A percentile compares a stretch with the other conserved stretches of the same genome.
Evolutionary conservation across 805 yeast species (phyloP).

Genomic region (Candida glaebosa): DNA sequence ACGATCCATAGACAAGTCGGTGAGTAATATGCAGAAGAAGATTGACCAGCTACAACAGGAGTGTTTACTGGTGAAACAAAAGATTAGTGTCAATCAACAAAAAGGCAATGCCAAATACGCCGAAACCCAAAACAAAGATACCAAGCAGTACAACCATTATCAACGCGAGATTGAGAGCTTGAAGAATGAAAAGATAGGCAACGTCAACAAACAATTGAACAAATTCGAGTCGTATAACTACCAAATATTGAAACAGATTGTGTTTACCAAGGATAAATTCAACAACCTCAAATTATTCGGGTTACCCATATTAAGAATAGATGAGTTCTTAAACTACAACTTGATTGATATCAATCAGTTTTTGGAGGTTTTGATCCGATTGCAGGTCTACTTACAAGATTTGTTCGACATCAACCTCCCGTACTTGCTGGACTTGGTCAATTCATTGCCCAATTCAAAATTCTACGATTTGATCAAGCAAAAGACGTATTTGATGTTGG

Average conservation of each 20-base stretch:
- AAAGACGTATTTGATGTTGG: slow-evolving; percentile 28
- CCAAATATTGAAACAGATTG: slow-evolving; percentile 22
- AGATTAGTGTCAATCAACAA: not conserved
- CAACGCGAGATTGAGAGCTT: not conserved
- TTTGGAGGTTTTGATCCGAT: slow-evolving; percentile 23
- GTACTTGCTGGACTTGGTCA: slow-evolving; percentile 20
- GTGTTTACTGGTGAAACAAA: not conserved
- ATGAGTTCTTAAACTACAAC: slow-evolving; percentile 25
- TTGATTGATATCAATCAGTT: slow-evolving; percentile 26
- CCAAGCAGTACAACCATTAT: not conserved
- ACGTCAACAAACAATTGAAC: slow-evolving; percentile 21
- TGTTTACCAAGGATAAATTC: slow-evolving; percentile 13
- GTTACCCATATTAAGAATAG: slow-evolving; percentile 26
- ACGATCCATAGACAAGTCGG: slow-evolving; percentile 11
- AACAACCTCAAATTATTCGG: slow-evolving; percentile 14
- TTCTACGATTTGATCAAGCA: slow-evolving; percentile 28
- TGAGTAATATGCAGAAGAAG: slow-evolving; percentile 3
- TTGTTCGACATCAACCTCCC: slow-evolving; percentile 22
- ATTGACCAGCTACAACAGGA: slow-evolving; percentile 4
- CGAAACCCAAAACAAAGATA: not conserved
- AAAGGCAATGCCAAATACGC: not conserved
- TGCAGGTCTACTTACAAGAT: slow-evolving; percentile 18
- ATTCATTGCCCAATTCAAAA: slow-evolving; percentile 19
- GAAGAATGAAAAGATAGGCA: not conserved
- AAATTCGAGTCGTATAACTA: slow-evolving; percentile 22